Conservation (phyloP, 768 basidiomycete genomes). For the Pleurotus sapidus region DNA sequence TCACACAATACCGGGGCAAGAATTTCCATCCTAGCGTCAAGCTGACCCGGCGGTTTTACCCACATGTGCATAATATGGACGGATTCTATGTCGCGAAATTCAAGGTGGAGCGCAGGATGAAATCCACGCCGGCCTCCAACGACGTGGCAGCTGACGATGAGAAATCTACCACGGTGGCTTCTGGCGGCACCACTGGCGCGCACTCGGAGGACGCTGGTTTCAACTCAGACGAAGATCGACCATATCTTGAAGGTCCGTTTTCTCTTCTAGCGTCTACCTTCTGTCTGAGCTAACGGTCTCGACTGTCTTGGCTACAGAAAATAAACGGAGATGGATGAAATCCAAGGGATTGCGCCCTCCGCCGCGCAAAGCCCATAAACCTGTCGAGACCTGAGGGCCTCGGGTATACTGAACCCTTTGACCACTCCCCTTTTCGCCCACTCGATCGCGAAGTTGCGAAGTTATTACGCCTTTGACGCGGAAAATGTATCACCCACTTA, state of each 20-base stretch:
- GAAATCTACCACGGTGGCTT: conserved; percentile 20
- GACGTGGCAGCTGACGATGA: conserved; percentile 24
- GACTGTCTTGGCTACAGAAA: not conserved
- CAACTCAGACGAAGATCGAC: conserved; percentile 72
- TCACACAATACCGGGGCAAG: conserved; percentile 88
- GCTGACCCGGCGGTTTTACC: conserved; percentile 88
- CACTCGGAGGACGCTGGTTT: conserved; percentile 52
- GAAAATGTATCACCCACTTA: not conserved
- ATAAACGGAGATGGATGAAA: conserved; percentile 70
- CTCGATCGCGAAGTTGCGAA: no score
- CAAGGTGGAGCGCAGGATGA: conserved; percentile 82
- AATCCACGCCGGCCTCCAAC: conserved; percentile 32
- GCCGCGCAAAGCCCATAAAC: conserved; percentile 38
- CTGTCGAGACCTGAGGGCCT: conserved; percentile 23
- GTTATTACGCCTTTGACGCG: not conserved
- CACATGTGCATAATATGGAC: conserved; percentile 99
- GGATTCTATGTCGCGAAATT: conserved; percentile 99
- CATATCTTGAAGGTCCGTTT: conserved; percentile 74
- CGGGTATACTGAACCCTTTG: conserved; percentile 8
- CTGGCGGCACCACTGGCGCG: conserved; percentile 9
- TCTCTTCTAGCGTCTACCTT: conserved; percentile 7
- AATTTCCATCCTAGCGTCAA: conserved; percentile 75
- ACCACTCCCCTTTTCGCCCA: not conserved
- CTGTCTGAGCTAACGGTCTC: not conserved
- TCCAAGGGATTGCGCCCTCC: conserved; percentile 70